A percentile compares a stretch with the other conserved stretches of the same genome.
Conservation (phyloP, 371 early-diverging fungal genomes). For the Polyrhizophydium stewartii region DNA sequence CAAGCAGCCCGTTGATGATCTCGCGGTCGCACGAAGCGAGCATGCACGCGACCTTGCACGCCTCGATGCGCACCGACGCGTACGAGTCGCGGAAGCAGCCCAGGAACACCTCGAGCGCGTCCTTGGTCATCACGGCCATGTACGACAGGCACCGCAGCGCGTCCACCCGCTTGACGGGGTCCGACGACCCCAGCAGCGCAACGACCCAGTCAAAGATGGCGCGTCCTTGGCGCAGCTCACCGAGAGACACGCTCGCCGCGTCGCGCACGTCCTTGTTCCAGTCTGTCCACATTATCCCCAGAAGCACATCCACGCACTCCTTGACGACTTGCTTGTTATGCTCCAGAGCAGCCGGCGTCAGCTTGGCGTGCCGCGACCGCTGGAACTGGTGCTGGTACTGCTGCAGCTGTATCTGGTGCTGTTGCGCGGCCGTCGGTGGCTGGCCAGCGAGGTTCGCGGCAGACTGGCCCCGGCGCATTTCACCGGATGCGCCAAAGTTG, state of each 20-base stretch:
- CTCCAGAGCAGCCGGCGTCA: not conserved
- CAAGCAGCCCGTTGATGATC: slow-evolving; percentile 28
- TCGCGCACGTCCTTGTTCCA: slow-evolving; percentile 32
- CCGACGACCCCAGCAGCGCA: slow-evolving; percentile 16
- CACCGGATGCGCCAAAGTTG: no score
- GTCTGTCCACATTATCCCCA: slow-evolving; percentile 42
- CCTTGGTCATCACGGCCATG: slow-evolving; percentile 21
- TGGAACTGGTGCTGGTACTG: not conserved
- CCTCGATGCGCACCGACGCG: slow-evolving; percentile 33
- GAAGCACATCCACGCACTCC: slow-evolving; percentile 21
- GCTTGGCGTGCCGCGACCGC: no score
- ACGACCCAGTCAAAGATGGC: slow-evolving; percentile 32
- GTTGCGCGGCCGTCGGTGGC: not conserved
- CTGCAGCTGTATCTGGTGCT: not conserved
- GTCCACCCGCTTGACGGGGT: slow-evolving; percentile 33
- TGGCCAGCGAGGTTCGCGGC: not conserved
- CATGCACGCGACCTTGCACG: slow-evolving; percentile 38
- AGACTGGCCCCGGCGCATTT: not conserved
- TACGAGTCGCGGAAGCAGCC: slow-evolving; percentile 30
- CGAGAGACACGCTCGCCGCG: slow-evolving; percentile 21
- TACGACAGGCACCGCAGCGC: slow-evolving; percentile 24
- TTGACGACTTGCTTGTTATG: not conserved
- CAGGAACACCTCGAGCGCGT: slow-evolving; percentile 18
- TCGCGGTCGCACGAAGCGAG: slow-evolving; percentile 18
- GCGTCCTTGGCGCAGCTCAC: slow-evolving; percentile 23